These are phyloP conservation scores for Colletotrichum salicis DNA, from an alignment of 2,329 filamentous ascomycete species.

Conservation along the genomic window DNA sequence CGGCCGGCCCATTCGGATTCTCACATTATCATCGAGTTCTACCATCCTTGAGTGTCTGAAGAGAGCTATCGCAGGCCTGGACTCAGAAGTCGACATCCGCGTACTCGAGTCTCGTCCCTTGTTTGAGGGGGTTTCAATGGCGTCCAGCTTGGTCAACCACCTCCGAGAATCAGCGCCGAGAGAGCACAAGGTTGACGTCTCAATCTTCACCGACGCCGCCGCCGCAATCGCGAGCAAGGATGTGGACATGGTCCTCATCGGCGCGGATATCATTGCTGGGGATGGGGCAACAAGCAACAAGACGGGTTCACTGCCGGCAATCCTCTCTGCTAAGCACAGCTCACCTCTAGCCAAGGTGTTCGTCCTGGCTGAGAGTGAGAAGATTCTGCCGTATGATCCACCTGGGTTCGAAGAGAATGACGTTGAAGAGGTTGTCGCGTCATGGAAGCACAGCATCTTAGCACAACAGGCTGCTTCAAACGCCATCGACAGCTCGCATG, in stretches of 20 bases:
- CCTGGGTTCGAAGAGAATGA: conserved; percentile 60
- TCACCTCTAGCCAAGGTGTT: conserved; percentile 59
- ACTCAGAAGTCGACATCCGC: conserved; percentile 61
- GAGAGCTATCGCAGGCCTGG: conserved; percentile 48
- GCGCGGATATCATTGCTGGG: conserved; percentile 70
- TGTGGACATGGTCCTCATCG: conserved; percentile 70
- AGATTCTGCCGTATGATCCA: conserved; percentile 60
- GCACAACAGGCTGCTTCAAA: conserved; percentile 1
- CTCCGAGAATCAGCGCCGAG: conserved; percentile 39
- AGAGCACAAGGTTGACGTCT: conserved; percentile 50
- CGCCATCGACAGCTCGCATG: conserved; percentile 32
- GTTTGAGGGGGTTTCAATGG: conserved; percentile 71
- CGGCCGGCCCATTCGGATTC: conserved; percentile 53
- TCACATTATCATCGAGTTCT: conserved; percentile 72
- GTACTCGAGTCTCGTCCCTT: conserved; percentile 75
- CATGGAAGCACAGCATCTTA: conserved; percentile 51
- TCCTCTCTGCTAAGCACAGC: conserved; percentile 63
- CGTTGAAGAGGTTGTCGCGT: conserved; percentile 57
- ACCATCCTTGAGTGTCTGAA: conserved; percentile 65
- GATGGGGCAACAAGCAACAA: conserved; percentile 74
- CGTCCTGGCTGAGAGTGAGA: conserved; percentile 69
- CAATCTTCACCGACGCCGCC: conserved; percentile 69
- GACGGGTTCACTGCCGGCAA: conserved; percentile 69
- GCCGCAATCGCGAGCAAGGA: conserved; percentile 61
- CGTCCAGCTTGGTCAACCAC: conserved; percentile 51